Percentiles rank a stretch among this genome's conserved stretches.
phyloP scores from a whole-genome alignment of 495 filamentous ascomycete species.

The Aspergillus ostianus region DNA sequence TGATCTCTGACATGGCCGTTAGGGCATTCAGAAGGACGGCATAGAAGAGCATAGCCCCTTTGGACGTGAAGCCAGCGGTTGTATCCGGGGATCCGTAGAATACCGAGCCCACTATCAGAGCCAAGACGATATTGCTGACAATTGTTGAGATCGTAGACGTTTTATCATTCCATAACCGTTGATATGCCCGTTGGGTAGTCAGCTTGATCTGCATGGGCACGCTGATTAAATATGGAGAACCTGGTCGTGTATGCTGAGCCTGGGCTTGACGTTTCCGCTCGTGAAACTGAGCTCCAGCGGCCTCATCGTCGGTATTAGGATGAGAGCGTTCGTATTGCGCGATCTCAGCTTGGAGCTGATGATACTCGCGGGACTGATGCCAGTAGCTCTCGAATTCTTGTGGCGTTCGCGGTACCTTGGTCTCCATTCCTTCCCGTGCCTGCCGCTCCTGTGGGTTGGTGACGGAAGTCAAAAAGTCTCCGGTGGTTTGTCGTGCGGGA shows the following conservation, averaged over 20 bases:
- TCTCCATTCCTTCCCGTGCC: slow-evolving; percentile 56
- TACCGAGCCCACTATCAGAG: slow-evolving; percentile 76
- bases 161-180: slow-evolving; percentile 63
- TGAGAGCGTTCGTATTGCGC: slow-evolving; percentile 36
- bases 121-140: slow-evolving; percentile 69
- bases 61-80: slow-evolving; percentile 65
- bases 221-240: slow-evolving; percentile 39
- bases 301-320: slow-evolving; percentile 18
- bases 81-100: slow-evolving; percentile 69
- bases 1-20: slow-evolving; percentile 53
- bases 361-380: slow-evolving; percentile 47
- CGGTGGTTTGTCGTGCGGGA: slow-evolving; percentile 56
- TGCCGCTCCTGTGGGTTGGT: slow-evolving; percentile 61
- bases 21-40: slow-evolving; percentile 66
- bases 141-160: slow-evolving; percentile 66
- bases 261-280: slow-evolving; percentile 28
- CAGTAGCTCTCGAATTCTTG: slow-evolving; percentile 64
- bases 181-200: slow-evolving; percentile 46
- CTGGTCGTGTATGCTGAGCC: slow-evolving; percentile 31
- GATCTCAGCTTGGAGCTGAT: slow-evolving; percentile 47
- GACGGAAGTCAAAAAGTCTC: slow-evolving; percentile 70
- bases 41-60: slow-evolving; percentile 82
- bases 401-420: slow-evolving; percentile 62
- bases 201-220: slow-evolving; percentile 43
- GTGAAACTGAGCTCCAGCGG: slow-evolving; percentile 21